Evolutionary conservation across 768 basidiomycete species (phyloP), one percentile per base, ranked within the genome.

Genomic region (Obba rivulosa): DNA sequence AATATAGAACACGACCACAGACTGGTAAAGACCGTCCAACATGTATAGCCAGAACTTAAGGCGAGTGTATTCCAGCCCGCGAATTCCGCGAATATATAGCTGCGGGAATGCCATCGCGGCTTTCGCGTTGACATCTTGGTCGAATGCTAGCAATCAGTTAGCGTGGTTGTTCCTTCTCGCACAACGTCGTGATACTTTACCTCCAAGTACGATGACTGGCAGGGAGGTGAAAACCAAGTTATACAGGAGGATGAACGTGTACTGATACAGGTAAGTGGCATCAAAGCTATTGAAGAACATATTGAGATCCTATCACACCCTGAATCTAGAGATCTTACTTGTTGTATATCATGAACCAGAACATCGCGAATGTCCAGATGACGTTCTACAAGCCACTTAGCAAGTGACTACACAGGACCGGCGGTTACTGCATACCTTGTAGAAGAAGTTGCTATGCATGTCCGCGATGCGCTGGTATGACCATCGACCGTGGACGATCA

Each of bases 391-490:
- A 24, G 7, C 2, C n/a, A 5, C 8, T 48, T 8, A 46, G 24
- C 20, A 21, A 41, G 23, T 36, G 51, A 60, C 34, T 63, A 45
- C 36, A 16, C 20, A 34, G 16, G 21, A 22, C 3, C 8, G 9
- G 20, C 5, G n/a, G 8, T 5, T 7, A 31, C 16, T 7, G 59
- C 73, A 43, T 35, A 90, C 89, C 80, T 98, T 98, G 78, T 97
- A 97, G 70, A 98, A 98, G 73, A 97, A 98, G 67, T 93, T 96
- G 59, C 84, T 85, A 56, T 94, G 90, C 92, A 97, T 95, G 60
- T 95, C 92, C 14, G 94, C 92, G 37, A 97, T 75, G 37, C 95
- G 89, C 58, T 91, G 87, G 68, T 99, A 98, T 23, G 90, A 94
- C 95, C 95, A 96, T 21, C 92, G 83, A 4, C 95, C 95, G 62